Evolutionary conservation across 805 yeast species (phyloP).

Genomic region (Saturnispora mendoncae): DNA sequence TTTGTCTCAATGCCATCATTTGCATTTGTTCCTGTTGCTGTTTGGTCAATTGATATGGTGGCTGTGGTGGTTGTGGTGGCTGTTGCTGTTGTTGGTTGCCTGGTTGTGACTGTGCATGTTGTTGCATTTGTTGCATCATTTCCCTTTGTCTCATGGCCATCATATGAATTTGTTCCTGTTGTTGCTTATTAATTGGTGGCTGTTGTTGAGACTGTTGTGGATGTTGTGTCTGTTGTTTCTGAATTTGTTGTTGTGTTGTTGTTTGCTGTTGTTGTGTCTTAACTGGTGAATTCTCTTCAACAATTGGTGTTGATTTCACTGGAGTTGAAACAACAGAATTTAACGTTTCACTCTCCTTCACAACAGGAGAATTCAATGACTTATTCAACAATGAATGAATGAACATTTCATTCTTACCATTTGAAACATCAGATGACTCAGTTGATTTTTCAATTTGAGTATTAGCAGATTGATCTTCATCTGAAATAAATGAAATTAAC

Average conservation of each 20-base stretch:
- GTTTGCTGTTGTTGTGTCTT: slow-evolving; percentile 12
- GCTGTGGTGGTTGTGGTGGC: slow-evolving; percentile 7
- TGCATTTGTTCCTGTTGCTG: slow-evolving; percentile 8
- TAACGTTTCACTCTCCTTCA: neutral
- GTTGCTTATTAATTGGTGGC: neutral
- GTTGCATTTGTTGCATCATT: slow-evolving; percentile 1
- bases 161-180: slow-evolving; percentile 7
- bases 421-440: neutral
- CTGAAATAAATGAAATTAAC: slow-evolving; percentile 15
- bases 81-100: slow-evolving; percentile 8
- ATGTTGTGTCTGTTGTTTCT: slow-evolving; percentile 1
- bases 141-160: neutral
- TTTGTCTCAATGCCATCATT: slow-evolving; percentile 1
- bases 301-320: slow-evolving; percentile 1
- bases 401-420: slow-evolving; percentile 32
- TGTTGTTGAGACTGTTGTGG: slow-evolving; percentile 6
- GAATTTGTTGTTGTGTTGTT: slow-evolving; percentile 16
- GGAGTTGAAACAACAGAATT: too few species aligned
- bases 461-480: too few species aligned
- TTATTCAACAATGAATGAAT: slow-evolving; percentile 40
- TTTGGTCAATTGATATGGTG: neutral
- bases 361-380: slow-evolving; percentile 9
- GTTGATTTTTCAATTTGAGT: slow-evolving; percentile 1
- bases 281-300: neutral
- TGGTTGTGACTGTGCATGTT: slow-evolving; percentile 5